Evolutionary conservation across 768 basidiomycete species (phyloP).

Genomic region (Naganishia vaughanmartiniae): DNA sequence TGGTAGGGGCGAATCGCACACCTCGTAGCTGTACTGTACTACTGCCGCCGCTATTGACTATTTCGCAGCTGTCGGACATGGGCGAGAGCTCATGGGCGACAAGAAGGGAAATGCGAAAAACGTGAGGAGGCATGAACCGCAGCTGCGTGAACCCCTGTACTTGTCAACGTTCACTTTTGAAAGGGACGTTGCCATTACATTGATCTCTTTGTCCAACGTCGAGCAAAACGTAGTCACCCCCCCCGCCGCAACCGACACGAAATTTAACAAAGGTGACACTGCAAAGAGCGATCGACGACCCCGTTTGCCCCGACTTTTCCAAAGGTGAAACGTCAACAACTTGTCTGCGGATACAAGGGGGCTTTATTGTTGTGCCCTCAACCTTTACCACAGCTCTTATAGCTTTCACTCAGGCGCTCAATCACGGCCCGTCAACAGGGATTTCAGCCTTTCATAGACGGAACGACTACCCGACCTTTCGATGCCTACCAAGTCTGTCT

Average conservation of each 20-base stretch:
- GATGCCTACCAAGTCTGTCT: conserved; percentile 23
- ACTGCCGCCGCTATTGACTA: background rate
- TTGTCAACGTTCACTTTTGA: too few species aligned
- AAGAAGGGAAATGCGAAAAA: conserved; percentile 6
- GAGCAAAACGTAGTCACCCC: too few species aligned
- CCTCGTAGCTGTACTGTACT: too few species aligned
- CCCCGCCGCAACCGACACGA: too few species aligned
- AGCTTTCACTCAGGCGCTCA: background rate
- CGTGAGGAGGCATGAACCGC: background rate
- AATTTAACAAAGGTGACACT: background rate
- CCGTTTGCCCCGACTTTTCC: background rate
- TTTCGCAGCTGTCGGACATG: background rate
- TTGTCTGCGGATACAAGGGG: background rate
- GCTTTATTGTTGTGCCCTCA: background rate
- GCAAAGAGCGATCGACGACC: background rate
- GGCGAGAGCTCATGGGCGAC: too few species aligned
- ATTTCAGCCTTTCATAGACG: background rate
- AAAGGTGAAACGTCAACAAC: background rate
- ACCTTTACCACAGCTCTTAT: too few species aligned
- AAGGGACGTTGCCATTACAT: too few species aligned
- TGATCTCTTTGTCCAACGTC: too few species aligned
- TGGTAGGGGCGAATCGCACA: too few species aligned
- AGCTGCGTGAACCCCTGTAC: background rate
- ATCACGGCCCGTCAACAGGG: background rate
- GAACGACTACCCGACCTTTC: background rate